Conservation (phyloP, 1,284 basidiomycete species). For the Boletus semigastroideus region DNA sequence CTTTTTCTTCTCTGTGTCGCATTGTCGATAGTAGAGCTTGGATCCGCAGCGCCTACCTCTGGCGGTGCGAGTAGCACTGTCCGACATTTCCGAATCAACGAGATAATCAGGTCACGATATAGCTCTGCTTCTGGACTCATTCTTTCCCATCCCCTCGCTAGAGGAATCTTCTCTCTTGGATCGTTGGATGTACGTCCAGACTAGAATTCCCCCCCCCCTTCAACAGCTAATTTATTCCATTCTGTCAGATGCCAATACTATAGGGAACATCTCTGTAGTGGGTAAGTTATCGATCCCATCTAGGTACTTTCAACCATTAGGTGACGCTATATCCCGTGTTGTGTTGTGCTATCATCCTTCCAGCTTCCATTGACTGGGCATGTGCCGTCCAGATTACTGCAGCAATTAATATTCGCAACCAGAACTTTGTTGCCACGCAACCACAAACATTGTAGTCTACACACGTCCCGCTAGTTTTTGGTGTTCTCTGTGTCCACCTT, state of each 20-base stretch:
- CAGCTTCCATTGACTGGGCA: slow-evolving; percentile 46
- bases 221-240: no score
- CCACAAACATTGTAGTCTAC: no score
- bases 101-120: background rate
- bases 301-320: no score
- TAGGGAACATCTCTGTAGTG: slow-evolving; percentile 40
- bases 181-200: background rate
- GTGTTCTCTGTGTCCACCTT: slow-evolving; percentile 25
- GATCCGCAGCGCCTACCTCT: background rate
- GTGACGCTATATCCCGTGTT: background rate
- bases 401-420: slow-evolving; percentile 29
- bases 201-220: background rate
- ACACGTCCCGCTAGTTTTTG: background rate
- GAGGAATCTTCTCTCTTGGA: background rate
- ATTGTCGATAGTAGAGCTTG: background rate
- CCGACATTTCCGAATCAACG: background rate
- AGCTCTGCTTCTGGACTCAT: background rate
- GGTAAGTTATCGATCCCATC: slow-evolving; percentile 8
- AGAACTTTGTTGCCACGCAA: no score
- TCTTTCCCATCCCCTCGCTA: background rate
- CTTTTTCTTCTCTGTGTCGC: background rate
- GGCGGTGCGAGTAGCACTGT: background rate
- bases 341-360: background rate
- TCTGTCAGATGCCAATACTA: slow-evolving; percentile 9
- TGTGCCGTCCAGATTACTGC: slow-evolving; percentile 41